Evolutionary conservation across 1,139 yeast genomes (phyloP).

Genomic region (Maudiozyma humilis): DNA sequence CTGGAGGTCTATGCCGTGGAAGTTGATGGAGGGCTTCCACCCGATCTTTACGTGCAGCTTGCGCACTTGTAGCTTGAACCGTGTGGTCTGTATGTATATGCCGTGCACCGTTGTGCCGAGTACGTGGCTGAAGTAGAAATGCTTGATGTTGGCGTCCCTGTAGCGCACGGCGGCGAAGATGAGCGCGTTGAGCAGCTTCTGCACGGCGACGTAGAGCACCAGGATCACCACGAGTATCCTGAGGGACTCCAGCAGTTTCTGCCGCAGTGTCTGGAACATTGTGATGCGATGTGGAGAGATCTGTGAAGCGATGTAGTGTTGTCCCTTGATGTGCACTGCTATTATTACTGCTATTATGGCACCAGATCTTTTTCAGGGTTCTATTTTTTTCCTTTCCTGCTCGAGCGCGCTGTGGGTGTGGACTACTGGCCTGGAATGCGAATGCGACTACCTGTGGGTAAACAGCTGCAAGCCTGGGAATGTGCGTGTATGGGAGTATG

Average conservation of each 20-base stretch:
- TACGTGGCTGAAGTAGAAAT: constrained; percentile 11
- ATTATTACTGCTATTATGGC: too few relatives aligned
- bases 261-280: constrained; percentile 5
- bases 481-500: too few relatives aligned
- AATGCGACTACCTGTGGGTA: too few relatives aligned
- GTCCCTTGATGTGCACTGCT: too few relatives aligned
- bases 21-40: constrained; percentile 17
- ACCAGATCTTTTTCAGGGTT: background rate
- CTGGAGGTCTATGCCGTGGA: constrained; percentile 16
- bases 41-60: constrained; percentile 15
- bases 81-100: constrained; percentile 3
- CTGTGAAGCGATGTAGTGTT: background rate
- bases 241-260: constrained; percentile 1
- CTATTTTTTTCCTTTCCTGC: background rate
- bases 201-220: background rate
- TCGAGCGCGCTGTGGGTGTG: too few relatives aligned
- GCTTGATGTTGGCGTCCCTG: constrained; percentile 3
- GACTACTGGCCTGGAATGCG: too few relatives aligned
- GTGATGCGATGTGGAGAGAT: background rate
- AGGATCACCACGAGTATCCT: constrained; percentile 1
- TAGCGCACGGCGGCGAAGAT: constrained; percentile 2
- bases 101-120: constrained; percentile 18
- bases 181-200: constrained; percentile 2
- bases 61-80: constrained; percentile 11
- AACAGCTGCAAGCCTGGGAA: too few relatives aligned